phyloP scores from a whole-genome alignment of 83 land plant genomes.

The Isoetes engelmannii region DNA sequence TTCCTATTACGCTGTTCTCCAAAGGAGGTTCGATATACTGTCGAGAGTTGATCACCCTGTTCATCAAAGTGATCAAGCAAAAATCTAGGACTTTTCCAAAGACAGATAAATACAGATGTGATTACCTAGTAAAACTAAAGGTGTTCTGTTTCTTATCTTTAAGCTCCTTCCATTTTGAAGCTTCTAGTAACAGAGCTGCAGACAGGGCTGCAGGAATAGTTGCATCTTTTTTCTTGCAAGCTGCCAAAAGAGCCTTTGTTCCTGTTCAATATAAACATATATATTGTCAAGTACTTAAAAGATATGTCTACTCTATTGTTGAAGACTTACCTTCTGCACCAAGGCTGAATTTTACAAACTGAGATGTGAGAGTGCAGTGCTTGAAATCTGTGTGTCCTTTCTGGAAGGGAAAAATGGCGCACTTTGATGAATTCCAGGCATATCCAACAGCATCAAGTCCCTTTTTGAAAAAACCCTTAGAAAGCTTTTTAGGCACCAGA shows the following conservation, averaged over 20 bases:
- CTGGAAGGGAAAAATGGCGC: constrained; percentile 12
- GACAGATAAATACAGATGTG: background rate
- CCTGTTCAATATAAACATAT: constrained; percentile 6
- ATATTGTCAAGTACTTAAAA: background rate
- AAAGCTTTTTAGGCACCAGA: constrained; percentile 5
- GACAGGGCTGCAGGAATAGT: constrained; percentile 30
- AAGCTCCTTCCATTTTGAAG: constrained; percentile 34
- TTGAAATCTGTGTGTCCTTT: constrained; percentile 10
- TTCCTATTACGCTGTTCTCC: constrained; percentile 25
- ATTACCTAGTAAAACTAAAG: constrained; percentile 37
- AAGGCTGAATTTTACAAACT: constrained; percentile 1
- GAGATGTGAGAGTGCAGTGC: constrained; percentile 5
- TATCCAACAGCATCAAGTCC: constrained; percentile 7
- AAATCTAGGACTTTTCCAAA: background rate
- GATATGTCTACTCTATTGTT: background rate
- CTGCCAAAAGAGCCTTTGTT: constrained; percentile 16
- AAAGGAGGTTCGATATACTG: constrained; percentile 30
- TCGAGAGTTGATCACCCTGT: constrained; percentile 34
- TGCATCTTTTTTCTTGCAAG: constrained; percentile 39
- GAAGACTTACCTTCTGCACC: constrained; percentile 7
- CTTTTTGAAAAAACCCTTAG: constrained; percentile 6
- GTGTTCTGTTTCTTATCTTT: constrained; percentile 38
- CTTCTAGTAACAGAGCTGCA: constrained; percentile 32
- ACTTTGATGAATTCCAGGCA: constrained; percentile 8
- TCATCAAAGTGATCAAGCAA: background rate